A percentile compares a stretch with the other conserved stretches of the same genome.
These are phyloP conservation scores for Paecilomyces niveus DNA, from an alignment of 2,329 filamentous ascomycete species.

Conservation along the genomic window DNA sequence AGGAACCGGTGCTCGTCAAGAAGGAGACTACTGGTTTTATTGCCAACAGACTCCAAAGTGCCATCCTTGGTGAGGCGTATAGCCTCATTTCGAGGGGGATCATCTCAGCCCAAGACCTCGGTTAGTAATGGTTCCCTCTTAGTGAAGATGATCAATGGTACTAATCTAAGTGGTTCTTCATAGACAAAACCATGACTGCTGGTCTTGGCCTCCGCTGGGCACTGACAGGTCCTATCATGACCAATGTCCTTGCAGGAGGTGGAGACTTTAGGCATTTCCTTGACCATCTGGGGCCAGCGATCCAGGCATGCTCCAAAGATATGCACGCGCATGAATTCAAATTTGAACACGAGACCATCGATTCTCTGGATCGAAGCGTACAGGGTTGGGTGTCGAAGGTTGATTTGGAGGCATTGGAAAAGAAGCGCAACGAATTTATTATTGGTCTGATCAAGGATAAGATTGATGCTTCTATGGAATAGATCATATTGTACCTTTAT, in stretches of 20 bases:
- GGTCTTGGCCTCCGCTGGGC: slow-evolving; percentile 5
- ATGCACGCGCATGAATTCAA: slow-evolving; percentile 4
- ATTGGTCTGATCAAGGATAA: too few species aligned
- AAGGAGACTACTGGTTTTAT: neutral
- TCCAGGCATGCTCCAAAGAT: slow-evolving; percentile 9
- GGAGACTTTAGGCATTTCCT: slow-evolving; percentile 11
- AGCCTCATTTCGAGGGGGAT: neutral
- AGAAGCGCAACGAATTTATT: too few species aligned
- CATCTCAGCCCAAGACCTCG: neutral
- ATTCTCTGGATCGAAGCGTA: neutral
- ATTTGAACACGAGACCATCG: neutral
- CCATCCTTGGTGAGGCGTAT: neutral
- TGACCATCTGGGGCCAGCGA: slow-evolving; percentile 9
- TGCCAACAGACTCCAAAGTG: neutral
- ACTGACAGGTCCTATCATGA: slow-evolving; percentile 9
- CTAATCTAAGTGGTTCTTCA: too few species aligned
- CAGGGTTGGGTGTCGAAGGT: neutral
- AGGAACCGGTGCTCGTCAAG: neutral
- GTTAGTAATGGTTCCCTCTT: neutral
- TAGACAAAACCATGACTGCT: neutral
- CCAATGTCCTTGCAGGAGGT: slow-evolving; percentile 10
- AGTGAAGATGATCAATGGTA: too few species aligned
- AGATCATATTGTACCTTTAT: too few species aligned
- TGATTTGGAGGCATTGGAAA: too few species aligned
- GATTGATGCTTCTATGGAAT: too few species aligned